Conservation (phyloP, 208 protist genomes). For the Kentomonas sorsogonicus region DNA sequence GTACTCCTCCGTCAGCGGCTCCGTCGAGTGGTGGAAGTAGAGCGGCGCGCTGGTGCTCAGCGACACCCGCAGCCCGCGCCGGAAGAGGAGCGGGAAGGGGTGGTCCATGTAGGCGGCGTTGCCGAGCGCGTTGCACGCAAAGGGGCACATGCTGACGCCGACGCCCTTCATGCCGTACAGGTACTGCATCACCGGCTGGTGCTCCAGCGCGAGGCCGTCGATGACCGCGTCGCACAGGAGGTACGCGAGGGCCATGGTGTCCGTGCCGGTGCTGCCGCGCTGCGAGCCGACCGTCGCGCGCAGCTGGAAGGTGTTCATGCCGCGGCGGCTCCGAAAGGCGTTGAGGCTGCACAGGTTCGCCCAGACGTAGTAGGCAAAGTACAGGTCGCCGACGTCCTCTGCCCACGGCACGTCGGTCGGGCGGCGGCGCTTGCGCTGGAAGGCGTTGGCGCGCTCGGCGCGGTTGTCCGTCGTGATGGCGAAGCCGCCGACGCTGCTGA, state of each 20-base stretch:
- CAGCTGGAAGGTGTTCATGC: constrained; percentile 91
- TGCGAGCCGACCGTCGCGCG: constrained; percentile 87
- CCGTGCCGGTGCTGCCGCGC: constrained; percentile 31
- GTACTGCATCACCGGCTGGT: constrained; percentile 95
- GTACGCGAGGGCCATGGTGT: constrained; percentile 78
- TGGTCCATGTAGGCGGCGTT: constrained; percentile 92
- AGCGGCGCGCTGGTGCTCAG: constrained; percentile 91
- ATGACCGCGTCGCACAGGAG: constrained; percentile 87
- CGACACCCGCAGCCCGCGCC: constrained; percentile 93
- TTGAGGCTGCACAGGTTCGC: constrained; percentile 98
- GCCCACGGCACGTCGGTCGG: constrained; percentile 95
- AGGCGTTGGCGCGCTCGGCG: constrained; percentile 16
- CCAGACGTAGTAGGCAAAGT: constrained; percentile 96
- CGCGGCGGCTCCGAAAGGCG: constrained; percentile 74
- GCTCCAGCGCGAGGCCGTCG: constrained; percentile 92
- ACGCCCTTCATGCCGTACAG: constrained; percentile 96
- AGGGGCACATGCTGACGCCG: constrained; percentile 94
- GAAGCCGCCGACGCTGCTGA: constrained; percentile 92
- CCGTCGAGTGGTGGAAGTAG: constrained; percentile 93
- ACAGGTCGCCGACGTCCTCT: constrained; percentile 89
- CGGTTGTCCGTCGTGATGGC: constrained; percentile 95
- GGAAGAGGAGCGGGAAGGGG: constrained; percentile 92
- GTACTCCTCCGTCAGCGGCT: constrained; percentile 87
- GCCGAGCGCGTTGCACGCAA: constrained; percentile 95
- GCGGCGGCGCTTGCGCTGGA: constrained; percentile 65